These are phyloP conservation scores for Stagonosporopsis cucurbitacearum DNA, from an alignment of 2,329 filamentous ascomycete genomes.

Conservation along the genomic window DNA sequence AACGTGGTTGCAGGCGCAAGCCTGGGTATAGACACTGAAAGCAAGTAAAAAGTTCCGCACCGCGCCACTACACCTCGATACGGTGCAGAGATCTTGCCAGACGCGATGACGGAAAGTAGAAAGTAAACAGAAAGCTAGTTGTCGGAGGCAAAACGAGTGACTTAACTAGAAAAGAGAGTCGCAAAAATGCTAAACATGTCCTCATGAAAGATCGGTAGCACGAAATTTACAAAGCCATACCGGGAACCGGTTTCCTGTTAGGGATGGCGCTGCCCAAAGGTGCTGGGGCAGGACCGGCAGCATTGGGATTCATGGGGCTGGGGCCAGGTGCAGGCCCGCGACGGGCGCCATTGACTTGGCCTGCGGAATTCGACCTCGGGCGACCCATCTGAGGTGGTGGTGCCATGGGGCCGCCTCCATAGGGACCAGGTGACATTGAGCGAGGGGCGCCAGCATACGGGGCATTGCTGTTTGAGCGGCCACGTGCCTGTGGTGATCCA, in stretches of 20 bases:
- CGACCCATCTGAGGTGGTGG: slow-evolving; percentile 43
- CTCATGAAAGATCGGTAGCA: slow-evolving; percentile 31
- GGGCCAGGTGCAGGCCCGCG: slow-evolving; percentile 42
- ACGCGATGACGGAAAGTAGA: slow-evolving; percentile 10
- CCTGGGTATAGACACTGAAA: slow-evolving; percentile 31
- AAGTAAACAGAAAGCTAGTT: slow-evolving; percentile 20
- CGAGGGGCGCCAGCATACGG: slow-evolving; percentile 44
- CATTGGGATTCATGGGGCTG: slow-evolving; percentile 43
- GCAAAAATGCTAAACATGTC: slow-evolving; percentile 24
- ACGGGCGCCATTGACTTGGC: slow-evolving; percentile 36
- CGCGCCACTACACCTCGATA: neutral
- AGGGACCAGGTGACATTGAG: slow-evolving; percentile 50
- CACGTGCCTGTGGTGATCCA: slow-evolving; percentile 27
- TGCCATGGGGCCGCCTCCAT: slow-evolving; percentile 45
- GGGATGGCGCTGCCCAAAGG: slow-evolving; percentile 37
- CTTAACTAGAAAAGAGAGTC: slow-evolving; percentile 15
- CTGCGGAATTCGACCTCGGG: slow-evolving; percentile 48
- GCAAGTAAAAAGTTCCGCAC: slow-evolving; percentile 13
- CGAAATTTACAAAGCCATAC: slow-evolving; percentile 50
- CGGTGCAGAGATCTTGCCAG: slow-evolving; percentile 3
- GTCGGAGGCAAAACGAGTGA: slow-evolving; percentile 15
- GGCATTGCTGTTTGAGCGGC: slow-evolving; percentile 49
- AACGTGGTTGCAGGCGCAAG: neutral
- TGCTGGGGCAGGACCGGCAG: slow-evolving; percentile 5
- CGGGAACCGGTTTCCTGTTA: slow-evolving; percentile 56